Percentiles rank a stretch among this genome's conserved stretches.
These are phyloP conservation scores for Barnettozyma salicaria DNA, from an alignment of 805 yeast species.

Conservation along the genomic window DNA sequence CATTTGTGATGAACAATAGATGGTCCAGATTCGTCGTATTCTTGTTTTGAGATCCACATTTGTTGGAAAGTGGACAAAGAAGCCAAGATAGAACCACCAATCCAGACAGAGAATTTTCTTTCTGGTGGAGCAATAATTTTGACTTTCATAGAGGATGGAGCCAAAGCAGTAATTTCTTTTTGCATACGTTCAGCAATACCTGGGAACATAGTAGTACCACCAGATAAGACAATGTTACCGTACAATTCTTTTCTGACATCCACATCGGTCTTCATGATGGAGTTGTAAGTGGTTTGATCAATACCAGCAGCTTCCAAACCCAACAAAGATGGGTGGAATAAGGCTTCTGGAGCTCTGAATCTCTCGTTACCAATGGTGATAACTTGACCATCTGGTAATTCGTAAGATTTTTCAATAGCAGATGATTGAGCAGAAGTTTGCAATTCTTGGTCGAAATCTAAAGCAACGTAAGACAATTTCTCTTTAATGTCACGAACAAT, in stretches of 20 bases:
- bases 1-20: constrained; percentile 74
- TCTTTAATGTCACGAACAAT: constrained; percentile 87
- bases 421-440: constrained; percentile 99
- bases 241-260: constrained; percentile 98
- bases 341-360: constrained; percentile 99
- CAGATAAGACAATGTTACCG: constrained; percentile 99
- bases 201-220: constrained; percentile 99
- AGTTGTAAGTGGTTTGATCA: constrained; percentile 77
- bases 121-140: constrained; percentile 99
- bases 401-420: constrained; percentile 97
- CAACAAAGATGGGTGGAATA: constrained; percentile 94
- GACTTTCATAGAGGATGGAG: constrained; percentile 99
- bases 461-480: constrained; percentile 97
- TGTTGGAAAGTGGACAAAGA: constrained; percentile 99
- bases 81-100: constrained; percentile 99
- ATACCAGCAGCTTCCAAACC: constrained; percentile 96
- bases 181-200: constrained; percentile 99
- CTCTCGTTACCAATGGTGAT: constrained; percentile 99
- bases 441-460: constrained; percentile 98
- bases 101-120: constrained; percentile 99
- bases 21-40: constrained; percentile 99
- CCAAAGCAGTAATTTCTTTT: constrained; percentile 98
- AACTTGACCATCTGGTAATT: constrained; percentile 99
- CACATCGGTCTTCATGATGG: constrained; percentile 96
- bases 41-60: constrained; percentile 99